phyloP scores from a whole-genome alignment of 345 rosid genomes.

The Hevea brasiliensis region DNA sequence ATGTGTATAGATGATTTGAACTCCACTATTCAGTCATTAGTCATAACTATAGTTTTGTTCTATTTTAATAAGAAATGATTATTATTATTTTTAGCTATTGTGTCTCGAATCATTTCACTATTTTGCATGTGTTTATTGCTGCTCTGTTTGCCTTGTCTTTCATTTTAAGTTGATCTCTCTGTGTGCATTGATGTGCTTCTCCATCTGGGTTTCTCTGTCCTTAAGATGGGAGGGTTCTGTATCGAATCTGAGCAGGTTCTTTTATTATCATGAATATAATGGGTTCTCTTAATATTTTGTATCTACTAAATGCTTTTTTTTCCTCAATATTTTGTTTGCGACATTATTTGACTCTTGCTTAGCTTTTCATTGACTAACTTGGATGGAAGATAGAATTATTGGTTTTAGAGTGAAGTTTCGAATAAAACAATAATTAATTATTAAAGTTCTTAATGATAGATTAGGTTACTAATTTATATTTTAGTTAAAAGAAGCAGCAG shows the following conservation, averaged over 20 bases:
- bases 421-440: background rate
- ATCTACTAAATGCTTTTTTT: background rate
- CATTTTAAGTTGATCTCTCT: background rate
- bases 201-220: background rate
- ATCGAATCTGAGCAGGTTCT: background rate
- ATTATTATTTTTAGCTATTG: background rate
- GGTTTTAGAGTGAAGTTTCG: background rate
- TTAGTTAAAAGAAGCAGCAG: background rate
- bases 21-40: background rate
- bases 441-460: background rate
- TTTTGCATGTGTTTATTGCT: background rate
- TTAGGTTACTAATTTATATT: conserved; percentile 10
- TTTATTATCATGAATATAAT: no score
- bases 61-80: background rate
- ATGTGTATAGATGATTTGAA: background rate
- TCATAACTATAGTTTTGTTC: conserved; percentile 1
- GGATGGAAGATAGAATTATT: background rate
- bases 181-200: background rate
- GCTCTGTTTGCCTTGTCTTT: background rate
- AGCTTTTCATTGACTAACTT: background rate
- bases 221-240: no score
- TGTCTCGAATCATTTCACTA: background rate
- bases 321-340: background rate
- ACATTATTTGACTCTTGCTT: background rate
- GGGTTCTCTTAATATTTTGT: no score